A percentile compares a stretch with the other conserved stretches of the same genome.
phyloP scores from a whole-genome alignment of 768 basidiomycete genomes.

The Mycena belliarum region DNA sequence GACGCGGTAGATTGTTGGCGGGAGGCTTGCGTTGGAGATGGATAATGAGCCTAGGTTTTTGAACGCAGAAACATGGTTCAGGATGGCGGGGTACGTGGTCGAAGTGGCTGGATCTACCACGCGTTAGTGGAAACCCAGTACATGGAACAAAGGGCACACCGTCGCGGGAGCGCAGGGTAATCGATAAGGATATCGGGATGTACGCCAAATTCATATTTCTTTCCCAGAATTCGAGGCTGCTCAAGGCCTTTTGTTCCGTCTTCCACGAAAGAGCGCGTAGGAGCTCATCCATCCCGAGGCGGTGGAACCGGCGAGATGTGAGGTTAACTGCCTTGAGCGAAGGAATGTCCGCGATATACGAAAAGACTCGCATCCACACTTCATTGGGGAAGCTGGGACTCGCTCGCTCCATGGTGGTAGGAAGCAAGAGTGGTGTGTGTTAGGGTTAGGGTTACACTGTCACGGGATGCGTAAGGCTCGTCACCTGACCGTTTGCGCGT shows the following conservation, averaged over 20 bases:
- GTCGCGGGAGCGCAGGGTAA: not conserved
- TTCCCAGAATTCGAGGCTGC: not conserved
- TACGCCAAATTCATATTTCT: not conserved
- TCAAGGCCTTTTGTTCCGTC: not conserved
- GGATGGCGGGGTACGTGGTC: not conserved
- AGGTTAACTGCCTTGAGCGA: not conserved
- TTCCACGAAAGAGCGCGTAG: not conserved
- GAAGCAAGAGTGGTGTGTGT: too few species aligned
- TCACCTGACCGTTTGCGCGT: too few species aligned
- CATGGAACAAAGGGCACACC: not conserved
- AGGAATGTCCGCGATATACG: not conserved
- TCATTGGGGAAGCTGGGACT: conserved; percentile 3
- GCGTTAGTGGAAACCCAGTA: not conserved
- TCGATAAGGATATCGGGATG: not conserved
- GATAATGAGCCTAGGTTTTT: not conserved
- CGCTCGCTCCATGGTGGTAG: too few species aligned
- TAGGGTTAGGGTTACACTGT: too few species aligned
- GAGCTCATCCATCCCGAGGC: not conserved
- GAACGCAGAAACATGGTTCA: not conserved
- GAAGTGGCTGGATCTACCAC: not conserved
- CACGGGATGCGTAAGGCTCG: too few species aligned
- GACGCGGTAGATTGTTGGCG: not conserved
- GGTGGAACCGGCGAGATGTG: not conserved
- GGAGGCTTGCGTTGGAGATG: not conserved
- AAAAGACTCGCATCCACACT: not conserved